phyloP scores from a whole-genome alignment of 495 filamentous ascomycete species.

The Tirmania nivea region DNA sequence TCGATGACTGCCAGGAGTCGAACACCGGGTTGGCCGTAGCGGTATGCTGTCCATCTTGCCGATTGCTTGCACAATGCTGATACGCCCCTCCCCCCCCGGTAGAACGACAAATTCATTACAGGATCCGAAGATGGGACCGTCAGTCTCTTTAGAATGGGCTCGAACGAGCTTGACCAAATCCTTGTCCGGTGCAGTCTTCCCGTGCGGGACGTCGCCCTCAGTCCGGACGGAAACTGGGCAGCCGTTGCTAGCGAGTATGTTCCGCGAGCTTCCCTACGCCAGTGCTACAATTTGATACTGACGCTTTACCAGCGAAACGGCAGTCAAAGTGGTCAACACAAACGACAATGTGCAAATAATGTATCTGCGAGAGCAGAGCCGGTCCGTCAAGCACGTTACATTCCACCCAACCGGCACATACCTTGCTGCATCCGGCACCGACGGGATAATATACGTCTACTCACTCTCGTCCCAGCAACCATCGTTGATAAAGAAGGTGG shows the following conservation, averaged over 20 bases:
- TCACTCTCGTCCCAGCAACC: slow-evolving; percentile 62
- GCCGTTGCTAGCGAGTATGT: slow-evolving; percentile 70
- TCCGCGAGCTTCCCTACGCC: slow-evolving; percentile 22
- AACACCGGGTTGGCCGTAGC: slow-evolving; percentile 55
- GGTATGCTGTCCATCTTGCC: slow-evolving; percentile 18
- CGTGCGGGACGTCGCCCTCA: slow-evolving; percentile 65
- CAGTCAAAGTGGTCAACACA: slow-evolving; percentile 66
- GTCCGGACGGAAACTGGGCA: slow-evolving; percentile 64
- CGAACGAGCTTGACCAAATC: slow-evolving; percentile 55
- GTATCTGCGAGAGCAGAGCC: slow-evolving; percentile 57
- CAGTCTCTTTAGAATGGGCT: slow-evolving; percentile 56
- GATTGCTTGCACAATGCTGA: too few species aligned
- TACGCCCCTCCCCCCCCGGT: neutral
- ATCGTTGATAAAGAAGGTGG: slow-evolving; percentile 55
- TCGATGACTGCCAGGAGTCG: slow-evolving; percentile 69
- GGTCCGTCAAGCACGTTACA: slow-evolving; percentile 69
- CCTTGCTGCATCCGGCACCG: slow-evolving; percentile 62
- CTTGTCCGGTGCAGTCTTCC: slow-evolving; percentile 65
- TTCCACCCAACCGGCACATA: slow-evolving; percentile 66
- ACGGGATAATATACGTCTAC: slow-evolving; percentile 76
- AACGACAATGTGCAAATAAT: slow-evolving; percentile 52
- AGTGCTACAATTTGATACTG: slow-evolving; percentile 16
- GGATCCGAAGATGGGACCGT: slow-evolving; percentile 89
- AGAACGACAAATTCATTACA: slow-evolving; percentile 66
- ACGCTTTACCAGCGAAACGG: slow-evolving; percentile 33